Percentiles rank a stretch among this genome's conserved stretches.
Conservation (phyloP, 805 yeast genomes). For the Candida ascalaphidarum region DNA sequence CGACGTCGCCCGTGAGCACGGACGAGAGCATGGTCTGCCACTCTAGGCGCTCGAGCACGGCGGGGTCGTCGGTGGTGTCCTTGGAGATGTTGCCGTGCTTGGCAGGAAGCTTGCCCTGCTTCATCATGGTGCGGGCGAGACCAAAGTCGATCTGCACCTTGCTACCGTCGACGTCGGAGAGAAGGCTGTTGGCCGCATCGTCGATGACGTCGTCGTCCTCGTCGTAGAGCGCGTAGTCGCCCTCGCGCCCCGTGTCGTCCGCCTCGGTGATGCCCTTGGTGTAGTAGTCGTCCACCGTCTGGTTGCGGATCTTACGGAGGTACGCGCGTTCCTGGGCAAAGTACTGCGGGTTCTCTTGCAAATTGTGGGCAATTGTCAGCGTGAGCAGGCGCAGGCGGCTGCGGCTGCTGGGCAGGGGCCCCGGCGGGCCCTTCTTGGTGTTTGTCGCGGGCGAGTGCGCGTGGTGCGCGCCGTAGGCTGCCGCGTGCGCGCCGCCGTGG, state of each 20-base stretch:
- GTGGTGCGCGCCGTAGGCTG: not conserved
- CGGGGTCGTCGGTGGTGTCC: constrained; percentile 35
- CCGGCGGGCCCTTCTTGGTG: not conserved
- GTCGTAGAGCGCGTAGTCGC: too few relatives aligned
- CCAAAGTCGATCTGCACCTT: constrained; percentile 41
- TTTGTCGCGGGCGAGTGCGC: not conserved
- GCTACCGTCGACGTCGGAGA: constrained; percentile 34
- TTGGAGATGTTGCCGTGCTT: constrained; percentile 17
- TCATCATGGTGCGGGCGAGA: constrained; percentile 27
- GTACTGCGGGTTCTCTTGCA: constrained; percentile 28
- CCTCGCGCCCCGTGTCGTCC: constrained; percentile 8
- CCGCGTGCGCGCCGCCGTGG: too few relatives aligned
- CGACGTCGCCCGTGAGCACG: constrained; percentile 92
- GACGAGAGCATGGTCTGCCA: constrained; percentile 94
- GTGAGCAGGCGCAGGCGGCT: constrained; percentile 5
- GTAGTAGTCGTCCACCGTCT: constrained; percentile 60
- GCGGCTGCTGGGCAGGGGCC: constrained; percentile 3
- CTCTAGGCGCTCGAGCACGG: constrained; percentile 70
- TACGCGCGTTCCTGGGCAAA: constrained; percentile 61
- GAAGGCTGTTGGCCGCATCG: constrained; percentile 16
- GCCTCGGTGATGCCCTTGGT: constrained; percentile 53
- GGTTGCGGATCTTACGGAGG: constrained; percentile 52
- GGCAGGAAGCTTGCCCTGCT: constrained; percentile 10
- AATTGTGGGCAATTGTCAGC: constrained; percentile 6
- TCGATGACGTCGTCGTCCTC: constrained; percentile 16